Evolutionary conservation across 140 eudicot species (phyloP).

Genomic region (Erigeron philadelphicus): DNA sequence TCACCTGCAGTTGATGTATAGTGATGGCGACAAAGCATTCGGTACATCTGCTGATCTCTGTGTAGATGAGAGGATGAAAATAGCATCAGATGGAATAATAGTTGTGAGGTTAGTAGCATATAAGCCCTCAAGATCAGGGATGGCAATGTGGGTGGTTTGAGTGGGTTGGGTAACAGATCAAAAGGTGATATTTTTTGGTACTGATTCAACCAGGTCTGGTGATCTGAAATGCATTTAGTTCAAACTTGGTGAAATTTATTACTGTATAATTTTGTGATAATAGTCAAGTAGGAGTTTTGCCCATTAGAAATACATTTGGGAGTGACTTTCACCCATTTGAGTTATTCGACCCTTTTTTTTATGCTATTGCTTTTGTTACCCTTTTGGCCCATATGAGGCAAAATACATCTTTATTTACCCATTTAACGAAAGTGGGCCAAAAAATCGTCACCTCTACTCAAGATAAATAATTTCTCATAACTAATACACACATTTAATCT

Average conservation of each 20-base stretch:
- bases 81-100: constrained; percentile 89
- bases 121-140: neutral
- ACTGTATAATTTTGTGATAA: too few relatives aligned
- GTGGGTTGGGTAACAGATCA: neutral
- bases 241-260: too few relatives aligned
- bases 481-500: neutral
- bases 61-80: constrained; percentile 79
- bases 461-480: neutral
- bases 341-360: neutral
- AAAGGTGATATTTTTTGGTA: neutral
- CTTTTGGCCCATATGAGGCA: neutral
- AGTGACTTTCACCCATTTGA: neutral
- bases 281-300: too few relatives aligned
- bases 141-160: neutral
- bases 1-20: constrained; percentile 77
- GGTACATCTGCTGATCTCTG: constrained; percentile 93
- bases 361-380: neutral
- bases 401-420: neutral
- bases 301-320: neutral
- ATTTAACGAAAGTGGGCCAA: neutral
- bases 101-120: constrained; percentile 60
- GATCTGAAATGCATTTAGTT: neutral
- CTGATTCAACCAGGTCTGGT: neutral
- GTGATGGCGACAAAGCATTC: constrained; percentile 98
- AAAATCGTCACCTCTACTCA: neutral